Percentiles rank a stretch among this genome's conserved stretches.
These are phyloP conservation scores for Rubia yunnanensis DNA, from an alignment of 257 asterid genomes.

Conservation along the genomic window DNA sequence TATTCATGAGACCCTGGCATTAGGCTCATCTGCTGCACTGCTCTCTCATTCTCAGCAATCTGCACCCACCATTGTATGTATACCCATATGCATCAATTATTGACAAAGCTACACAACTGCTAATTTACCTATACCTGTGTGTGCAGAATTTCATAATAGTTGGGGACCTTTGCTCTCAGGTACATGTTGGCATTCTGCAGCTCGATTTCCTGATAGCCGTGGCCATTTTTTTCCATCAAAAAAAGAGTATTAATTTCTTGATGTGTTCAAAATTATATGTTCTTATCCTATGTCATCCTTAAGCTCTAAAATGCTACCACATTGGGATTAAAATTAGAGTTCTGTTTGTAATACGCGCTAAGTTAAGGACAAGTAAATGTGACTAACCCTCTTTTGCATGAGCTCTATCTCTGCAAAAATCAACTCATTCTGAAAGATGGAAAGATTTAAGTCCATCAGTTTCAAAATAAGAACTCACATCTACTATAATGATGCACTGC, in stretches of 20 bases:
- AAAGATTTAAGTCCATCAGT: slow-evolving; percentile 7
- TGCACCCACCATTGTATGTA: slow-evolving; percentile 16
- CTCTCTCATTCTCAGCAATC: slow-evolving; percentile 86
- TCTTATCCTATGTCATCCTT: too few species aligned
- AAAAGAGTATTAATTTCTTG: not conserved
- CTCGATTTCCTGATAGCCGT: slow-evolving; percentile 61
- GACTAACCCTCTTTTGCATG: slow-evolving; percentile 78
- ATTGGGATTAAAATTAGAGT: too few species aligned
- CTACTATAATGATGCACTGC: not conserved
- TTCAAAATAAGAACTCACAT: not conserved
- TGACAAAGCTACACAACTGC: not conserved
- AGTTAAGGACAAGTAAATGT: too few species aligned
- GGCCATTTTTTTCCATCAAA: too few species aligned
- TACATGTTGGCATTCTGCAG: slow-evolving; percentile 83
- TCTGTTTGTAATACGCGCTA: too few species aligned
- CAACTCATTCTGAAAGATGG: slow-evolving; percentile 53
- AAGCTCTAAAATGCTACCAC: too few species aligned
- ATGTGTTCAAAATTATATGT: not conserved
- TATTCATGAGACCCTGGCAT: slow-evolving; percentile 50
- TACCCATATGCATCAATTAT: not conserved
- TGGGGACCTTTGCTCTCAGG: slow-evolving; percentile 67
- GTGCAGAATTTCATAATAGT: not conserved
- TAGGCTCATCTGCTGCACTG: slow-evolving; percentile 58
- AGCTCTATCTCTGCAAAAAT: slow-evolving; percentile 81
- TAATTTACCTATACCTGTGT: not conserved